These are phyloP conservation scores for Porcisia deanei DNA, from an alignment of 208 protist species.

Conservation along the genomic window DNA sequence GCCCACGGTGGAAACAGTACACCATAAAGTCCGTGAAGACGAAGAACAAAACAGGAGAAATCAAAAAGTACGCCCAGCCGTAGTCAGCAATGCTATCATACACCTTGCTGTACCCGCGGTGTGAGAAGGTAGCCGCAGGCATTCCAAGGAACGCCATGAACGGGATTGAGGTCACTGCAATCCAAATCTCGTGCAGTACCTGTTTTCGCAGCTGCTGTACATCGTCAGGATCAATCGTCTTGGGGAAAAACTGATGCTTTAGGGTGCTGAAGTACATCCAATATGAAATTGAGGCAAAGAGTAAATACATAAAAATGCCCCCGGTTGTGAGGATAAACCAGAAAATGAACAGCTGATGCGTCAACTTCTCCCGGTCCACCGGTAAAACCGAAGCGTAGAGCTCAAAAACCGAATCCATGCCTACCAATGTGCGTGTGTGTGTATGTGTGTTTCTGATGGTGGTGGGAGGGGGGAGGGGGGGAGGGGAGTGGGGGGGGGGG, in stretches of 20 bases:
- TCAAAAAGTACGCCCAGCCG: slow-evolving; percentile 68
- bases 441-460: background rate
- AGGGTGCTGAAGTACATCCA: slow-evolving; percentile 55
- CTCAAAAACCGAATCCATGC: slow-evolving; percentile 71
- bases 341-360: slow-evolving; percentile 65
- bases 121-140: slow-evolving; percentile 64
- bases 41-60: slow-evolving; percentile 80
- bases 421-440: background rate
- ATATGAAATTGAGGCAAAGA: slow-evolving; percentile 58
- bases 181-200: slow-evolving; percentile 73
- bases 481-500: background rate
- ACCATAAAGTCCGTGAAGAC: slow-evolving; percentile 93
- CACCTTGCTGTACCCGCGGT: slow-evolving; percentile 78
- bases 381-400: slow-evolving; percentile 58
- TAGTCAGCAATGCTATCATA: slow-evolving; percentile 84
- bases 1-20: slow-evolving; percentile 94
- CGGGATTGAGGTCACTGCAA: slow-evolving; percentile 74
- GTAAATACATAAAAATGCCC: slow-evolving; percentile 62
- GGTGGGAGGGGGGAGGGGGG: background rate
- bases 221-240: slow-evolving; percentile 62
- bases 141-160: slow-evolving; percentile 81
- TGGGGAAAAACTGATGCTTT: slow-evolving; percentile 67
- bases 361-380: slow-evolving; percentile 53
- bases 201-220: slow-evolving; percentile 47
- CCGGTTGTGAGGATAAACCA: slow-evolving; percentile 77